These are phyloP conservation scores for Komagataella pastoris DNA, from an alignment of 805 yeast genomes.

Conservation along the genomic window DNA sequence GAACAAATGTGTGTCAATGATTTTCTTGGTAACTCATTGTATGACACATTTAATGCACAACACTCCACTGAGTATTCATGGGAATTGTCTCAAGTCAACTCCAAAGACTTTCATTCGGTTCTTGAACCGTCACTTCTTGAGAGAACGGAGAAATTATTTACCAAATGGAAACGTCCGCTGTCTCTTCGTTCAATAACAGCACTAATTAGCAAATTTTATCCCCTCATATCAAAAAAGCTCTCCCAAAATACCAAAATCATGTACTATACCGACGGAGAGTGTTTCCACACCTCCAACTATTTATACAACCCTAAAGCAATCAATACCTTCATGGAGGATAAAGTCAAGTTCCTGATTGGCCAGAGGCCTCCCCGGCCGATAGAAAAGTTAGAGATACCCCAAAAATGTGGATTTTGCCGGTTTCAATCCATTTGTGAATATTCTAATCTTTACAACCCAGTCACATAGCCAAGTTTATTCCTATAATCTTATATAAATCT, in stretches of 20 bases:
- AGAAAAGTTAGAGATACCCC: background rate
- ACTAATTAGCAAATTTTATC: background rate
- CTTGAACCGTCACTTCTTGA: slow-evolving; percentile 3
- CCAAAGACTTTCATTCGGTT: background rate
- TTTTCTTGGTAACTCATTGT: background rate
- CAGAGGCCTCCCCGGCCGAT: background rate
- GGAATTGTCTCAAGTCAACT: background rate
- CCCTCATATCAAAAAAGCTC: background rate
- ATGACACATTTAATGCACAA: background rate
- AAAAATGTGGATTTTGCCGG: background rate
- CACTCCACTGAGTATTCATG: background rate
- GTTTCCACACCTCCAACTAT: background rate
- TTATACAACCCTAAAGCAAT: background rate
- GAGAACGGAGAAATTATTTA: background rate
- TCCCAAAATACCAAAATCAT: background rate
- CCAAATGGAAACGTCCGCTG: background rate
- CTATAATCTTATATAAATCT: background rate
- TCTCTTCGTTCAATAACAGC: background rate
- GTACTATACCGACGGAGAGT: background rate
- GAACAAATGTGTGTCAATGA: background rate
- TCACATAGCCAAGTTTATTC: background rate
- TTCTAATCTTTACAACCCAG: background rate
- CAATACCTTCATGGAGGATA: background rate
- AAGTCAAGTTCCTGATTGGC: background rate
- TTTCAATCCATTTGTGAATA: background rate